Evolutionary conservation across 1,284 basidiomycete genomes (phyloP).

Genomic region (Porogramme epimiltina): DNA sequence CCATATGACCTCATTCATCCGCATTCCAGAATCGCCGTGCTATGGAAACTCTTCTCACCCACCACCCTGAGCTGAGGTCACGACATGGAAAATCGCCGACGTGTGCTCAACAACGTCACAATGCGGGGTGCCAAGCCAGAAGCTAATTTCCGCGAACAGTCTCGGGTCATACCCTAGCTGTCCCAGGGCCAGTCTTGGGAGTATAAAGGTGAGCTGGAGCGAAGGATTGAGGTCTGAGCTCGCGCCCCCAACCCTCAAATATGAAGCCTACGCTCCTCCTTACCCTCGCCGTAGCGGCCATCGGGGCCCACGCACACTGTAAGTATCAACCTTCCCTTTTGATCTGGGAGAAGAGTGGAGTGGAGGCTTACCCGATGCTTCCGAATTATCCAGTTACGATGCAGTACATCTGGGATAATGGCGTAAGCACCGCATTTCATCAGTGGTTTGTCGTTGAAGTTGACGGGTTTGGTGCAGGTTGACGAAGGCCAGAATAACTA

Average conservation of each 20-base stretch:
- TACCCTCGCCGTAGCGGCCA: slow-evolving; percentile 36
- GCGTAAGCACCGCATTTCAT: slow-evolving; percentile 13
- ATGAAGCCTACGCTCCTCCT: slow-evolving; percentile 35
- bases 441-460: neutral
- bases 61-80: slow-evolving; percentile 3
- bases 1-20: slow-evolving; percentile 13
- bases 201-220: slow-evolving; percentile 13
- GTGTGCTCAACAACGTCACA: neutral
- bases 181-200: no score
- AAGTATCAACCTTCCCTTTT: slow-evolving; percentile 16
- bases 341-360: neutral
- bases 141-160: no score
- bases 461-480: slow-evolving; percentile 25
- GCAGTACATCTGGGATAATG: slow-evolving; percentile 53
- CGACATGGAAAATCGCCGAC: slow-evolving; percentile 11
- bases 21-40: neutral
- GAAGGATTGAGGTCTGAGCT: neutral
- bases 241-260: slow-evolving; percentile 6
- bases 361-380: neutral
- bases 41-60: no score
- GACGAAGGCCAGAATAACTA: slow-evolving; percentile 47
- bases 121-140: slow-evolving; percentile 7
- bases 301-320: slow-evolving; percentile 45
- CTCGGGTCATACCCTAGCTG: no score
- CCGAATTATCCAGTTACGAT: slow-evolving; percentile 41